Evolutionary conservation across 176 grass and related monocot species (phyloP), one percentile per base, ranked within the genome.

Genomic region (Olyra latifolia): DNA sequence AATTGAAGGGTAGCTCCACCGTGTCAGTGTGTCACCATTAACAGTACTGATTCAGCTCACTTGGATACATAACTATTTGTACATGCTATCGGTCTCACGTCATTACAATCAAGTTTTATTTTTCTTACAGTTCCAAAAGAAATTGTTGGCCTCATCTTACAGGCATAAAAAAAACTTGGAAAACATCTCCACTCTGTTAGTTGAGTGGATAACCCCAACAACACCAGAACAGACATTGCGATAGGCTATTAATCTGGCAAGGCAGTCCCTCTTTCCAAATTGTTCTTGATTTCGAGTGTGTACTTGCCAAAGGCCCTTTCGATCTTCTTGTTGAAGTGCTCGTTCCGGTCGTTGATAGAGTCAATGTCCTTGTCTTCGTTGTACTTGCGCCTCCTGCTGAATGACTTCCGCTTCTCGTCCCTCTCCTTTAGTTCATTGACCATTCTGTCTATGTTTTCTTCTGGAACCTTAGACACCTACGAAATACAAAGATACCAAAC

Each of bases 251-350:
- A 95, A 70, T 99, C 96, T 6, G 90, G 92, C 80, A 99, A 74
- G 50, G 96, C 92, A 48, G 92, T 99, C 39, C 96, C 96, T 43
- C 96, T 88, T 81, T 99, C 96, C 7, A 99, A 65, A 70, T 99
- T 99, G 68, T 99, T 99, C 96, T 99, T 99, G 40, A 99, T 99
- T 75, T 99, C 96, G 12, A 99, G 83, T 0, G 96, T 99, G 71
- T 99, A 99, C 60, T 99, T 99, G 42, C 96, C 92, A 44, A 99
- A 99, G 15, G 92, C 96, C 29, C 96, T 83, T 86, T 99, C 92
- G 6, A 99, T 91, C 86, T 99, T 95, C 88, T 99, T 99, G 69
- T 99, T 95, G 82, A 99, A 99, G 79, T 99, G 92, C 81, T 99
- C 92, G 0, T 99, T 99, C 84, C 96, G 75, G 59, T 99, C 96